A percentile compares a stretch with the other conserved stretches of the same genome.
Evolutionary conservation across 192 early-diverging fungal species (phyloP).

Genomic region (Coemansia sp.): DNA sequence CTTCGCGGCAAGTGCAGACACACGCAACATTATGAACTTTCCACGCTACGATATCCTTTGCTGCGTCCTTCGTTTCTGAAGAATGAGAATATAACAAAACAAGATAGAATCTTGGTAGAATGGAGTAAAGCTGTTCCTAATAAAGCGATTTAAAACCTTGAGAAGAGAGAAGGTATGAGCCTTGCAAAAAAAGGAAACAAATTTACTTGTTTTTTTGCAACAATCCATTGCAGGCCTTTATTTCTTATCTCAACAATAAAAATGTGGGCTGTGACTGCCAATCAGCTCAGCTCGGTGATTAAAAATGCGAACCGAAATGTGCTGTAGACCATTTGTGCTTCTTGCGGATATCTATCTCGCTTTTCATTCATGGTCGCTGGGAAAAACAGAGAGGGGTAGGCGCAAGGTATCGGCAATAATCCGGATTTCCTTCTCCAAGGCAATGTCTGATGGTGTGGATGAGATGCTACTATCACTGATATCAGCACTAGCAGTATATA

Average conservation of each 20-base stretch:
- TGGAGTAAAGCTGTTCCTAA: no score
- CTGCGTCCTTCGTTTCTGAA: not conserved
- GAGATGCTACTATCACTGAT: not conserved
- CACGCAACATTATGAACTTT: constrained; percentile 27
- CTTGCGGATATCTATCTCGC: not conserved
- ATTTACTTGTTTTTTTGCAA: no score
- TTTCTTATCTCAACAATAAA: not conserved
- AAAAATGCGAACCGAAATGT: not conserved
- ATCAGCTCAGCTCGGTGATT: constrained; percentile 6
- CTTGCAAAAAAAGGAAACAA: not conserved
- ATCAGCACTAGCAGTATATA: not conserved
- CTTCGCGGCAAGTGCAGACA: constrained; percentile 17
- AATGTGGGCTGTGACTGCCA: not conserved
- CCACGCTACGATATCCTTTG: not conserved
- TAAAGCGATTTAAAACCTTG: no score
- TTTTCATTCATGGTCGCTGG: not conserved
- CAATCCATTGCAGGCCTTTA: not conserved
- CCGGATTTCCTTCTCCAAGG: constrained; percentile 31
- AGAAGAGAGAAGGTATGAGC: no score
- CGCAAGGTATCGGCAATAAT: constrained; percentile 34
- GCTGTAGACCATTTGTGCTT: no score
- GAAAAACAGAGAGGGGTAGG: constrained; percentile 28
- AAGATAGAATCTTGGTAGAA: not conserved
- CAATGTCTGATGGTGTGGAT: not conserved
- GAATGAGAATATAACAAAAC: not conserved